Evolutionary conservation across 345 rosid species (phyloP), one percentile per base, ranked within the genome.

Genomic region (Rhizophora apiculata): DNA sequence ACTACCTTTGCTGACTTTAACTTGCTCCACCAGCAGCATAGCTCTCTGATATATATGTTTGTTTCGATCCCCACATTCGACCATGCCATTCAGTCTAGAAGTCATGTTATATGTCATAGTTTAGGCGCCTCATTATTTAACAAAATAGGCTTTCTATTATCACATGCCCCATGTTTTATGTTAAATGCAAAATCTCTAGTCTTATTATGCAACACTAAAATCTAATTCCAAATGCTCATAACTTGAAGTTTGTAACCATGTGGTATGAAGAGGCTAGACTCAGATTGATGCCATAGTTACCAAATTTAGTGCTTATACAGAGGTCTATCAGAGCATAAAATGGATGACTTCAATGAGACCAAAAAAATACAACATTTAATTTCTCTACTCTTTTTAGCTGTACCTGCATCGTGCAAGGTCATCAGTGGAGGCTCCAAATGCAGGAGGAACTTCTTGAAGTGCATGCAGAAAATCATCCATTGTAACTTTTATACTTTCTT

Each of bases 341-440:
- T 49, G n/a, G 34, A 72, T 58, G 36, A 56, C 26, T 32, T 24
- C 1, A 64, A 9, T 8, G 29, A 46, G 53, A 26, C 43, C 48
- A 10, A 27, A 32, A 11, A 21, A 31, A 29, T 4, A 20, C 24
- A 26, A 55, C 11, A 43, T 13, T 13, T 55, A 62, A 59, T 46
- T 52, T 34, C 29, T 68, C 32, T 4, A 64, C 49, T 15, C 20
- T 37, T 64, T 70, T 31, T 15, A 56, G 61, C 64, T 67, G 27
- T 81, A 92, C 98, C 99, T 96, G 96, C 95, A 87, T 49, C 89
- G 85, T 81, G 93, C 93, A 68, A 92, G 92, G 73, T 96, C 99
- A 79, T 96, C 96, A 39, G 93, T 90, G 66, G 99, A 96, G 19
- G 97, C 99, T 77, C 99, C 98, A 67, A 96, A 96, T 65, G 98